These are phyloP conservation scores for Cryptosporidium baileyi DNA, from an alignment of 169 alveolate species.

Conservation along the genomic window DNA sequence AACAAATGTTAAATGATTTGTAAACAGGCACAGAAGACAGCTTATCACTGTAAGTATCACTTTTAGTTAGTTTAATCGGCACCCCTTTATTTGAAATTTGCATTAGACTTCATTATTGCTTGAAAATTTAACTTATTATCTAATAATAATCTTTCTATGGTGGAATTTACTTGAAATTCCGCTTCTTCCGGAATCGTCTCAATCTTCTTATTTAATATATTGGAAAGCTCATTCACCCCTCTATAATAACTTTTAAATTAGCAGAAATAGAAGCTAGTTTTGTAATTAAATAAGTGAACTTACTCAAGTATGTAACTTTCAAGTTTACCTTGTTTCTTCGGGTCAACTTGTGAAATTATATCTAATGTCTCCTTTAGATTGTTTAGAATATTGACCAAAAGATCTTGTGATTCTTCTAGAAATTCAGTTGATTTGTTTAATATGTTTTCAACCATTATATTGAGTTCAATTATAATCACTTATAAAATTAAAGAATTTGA, in stretches of 20 bases:
- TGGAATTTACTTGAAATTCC: conserved; percentile 56
- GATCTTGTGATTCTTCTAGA: neutral
- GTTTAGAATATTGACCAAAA: conserved; percentile 4
- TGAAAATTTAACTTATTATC: conserved; percentile 1
- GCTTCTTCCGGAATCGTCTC: conserved; percentile 4
- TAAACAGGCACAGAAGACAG: too few species aligned
- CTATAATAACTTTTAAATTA: neutral
- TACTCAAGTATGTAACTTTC: conserved; percentile 29
- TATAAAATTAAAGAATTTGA: neutral
- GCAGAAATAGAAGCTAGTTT: neutral
- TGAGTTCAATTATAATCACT: neutral
- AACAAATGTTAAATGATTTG: too few species aligned
- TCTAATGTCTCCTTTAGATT: conserved; percentile 25
- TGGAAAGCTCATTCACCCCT: conserved; percentile 30
- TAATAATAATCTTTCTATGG: conserved; percentile 18
- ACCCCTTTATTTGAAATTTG: neutral
- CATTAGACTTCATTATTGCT: neutral
- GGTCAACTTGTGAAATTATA: conserved; percentile 43
- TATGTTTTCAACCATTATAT: neutral
- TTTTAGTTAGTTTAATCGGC: neutral
- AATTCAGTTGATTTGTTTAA: conserved; percentile 23
- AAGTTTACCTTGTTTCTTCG: conserved; percentile 27
- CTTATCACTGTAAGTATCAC: too few species aligned
- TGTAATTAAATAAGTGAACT: neutral
- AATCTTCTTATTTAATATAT: conserved; percentile 10